These are phyloP conservation scores for Wickerhamomyces bisporus DNA, from an alignment of 805 yeast species.

Conservation along the genomic window DNA sequence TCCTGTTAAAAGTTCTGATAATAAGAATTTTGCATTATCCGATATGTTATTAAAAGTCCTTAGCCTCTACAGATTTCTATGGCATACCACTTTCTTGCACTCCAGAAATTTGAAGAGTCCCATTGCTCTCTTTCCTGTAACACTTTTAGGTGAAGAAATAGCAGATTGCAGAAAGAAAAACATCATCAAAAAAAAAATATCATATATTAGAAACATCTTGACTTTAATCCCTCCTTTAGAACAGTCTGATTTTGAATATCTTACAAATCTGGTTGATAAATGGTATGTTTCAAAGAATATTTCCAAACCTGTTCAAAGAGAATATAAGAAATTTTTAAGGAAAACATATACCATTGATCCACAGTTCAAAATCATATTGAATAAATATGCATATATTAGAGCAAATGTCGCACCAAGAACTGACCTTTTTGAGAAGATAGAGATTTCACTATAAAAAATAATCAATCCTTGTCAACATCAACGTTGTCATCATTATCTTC, in stretches of 20 bases:
- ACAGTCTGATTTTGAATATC: slow-evolving; percentile 9
- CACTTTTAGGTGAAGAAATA: slow-evolving; percentile 17
- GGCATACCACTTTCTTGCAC: slow-evolving; percentile 7
- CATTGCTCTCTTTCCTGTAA: slow-evolving; percentile 16
- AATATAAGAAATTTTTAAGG: slow-evolving; percentile 21
- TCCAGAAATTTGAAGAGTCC: slow-evolving; percentile 15
- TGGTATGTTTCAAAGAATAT: slow-evolving; percentile 1
- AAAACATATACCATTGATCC: slow-evolving; percentile 16
- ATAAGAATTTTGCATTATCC: too few species aligned
- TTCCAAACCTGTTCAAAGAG: slow-evolving; percentile 5
- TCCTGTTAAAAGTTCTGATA: too few species aligned
- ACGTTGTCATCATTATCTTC: too few species aligned
- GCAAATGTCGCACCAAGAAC: too few species aligned
- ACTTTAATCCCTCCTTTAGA: slow-evolving; percentile 19
- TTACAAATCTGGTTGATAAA: slow-evolving; percentile 12
- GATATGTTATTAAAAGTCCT: slow-evolving; percentile 18
- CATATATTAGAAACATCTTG: slow-evolving; percentile 14
- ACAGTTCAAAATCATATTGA: slow-evolving; percentile 9
- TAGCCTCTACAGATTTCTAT: slow-evolving; percentile 14
- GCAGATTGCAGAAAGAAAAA: slow-evolving; percentile 16
- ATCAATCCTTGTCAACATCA: too few species aligned
- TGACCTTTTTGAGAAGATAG: too few species aligned
- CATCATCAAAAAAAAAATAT: slow-evolving; percentile 16
- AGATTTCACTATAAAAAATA: too few species aligned
- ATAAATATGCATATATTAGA: slow-evolving; percentile 1